Percentiles rank a stretch among this genome's conserved stretches.
Conservation (phyloP, 129 eudicot species). For the Centaurea solstitialis region DNA sequence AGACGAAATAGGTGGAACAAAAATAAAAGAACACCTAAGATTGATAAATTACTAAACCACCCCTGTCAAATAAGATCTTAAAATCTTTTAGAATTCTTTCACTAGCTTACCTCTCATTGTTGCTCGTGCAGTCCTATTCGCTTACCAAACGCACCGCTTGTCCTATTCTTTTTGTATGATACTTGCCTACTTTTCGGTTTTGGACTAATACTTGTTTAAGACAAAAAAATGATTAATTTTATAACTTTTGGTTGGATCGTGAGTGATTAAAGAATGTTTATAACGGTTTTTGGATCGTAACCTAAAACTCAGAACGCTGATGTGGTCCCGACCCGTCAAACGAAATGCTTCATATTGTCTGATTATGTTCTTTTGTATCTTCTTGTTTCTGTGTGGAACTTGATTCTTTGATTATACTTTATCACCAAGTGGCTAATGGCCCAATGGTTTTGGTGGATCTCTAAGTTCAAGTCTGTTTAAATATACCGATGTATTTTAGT, state of each 20-base stretch:
- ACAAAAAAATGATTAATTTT: slow-evolving; percentile 4
- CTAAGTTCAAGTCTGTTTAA: no score
- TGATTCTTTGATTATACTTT: slow-evolving; percentile 5
- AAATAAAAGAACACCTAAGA: no score
- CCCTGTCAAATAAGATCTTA: no score
- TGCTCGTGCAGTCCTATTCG: no score
- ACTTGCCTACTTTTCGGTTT: slow-evolving; percentile 4
- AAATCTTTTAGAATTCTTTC: no score
- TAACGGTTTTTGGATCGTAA: background rate
- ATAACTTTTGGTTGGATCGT: slow-evolving; percentile 4
- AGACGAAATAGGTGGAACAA: no score
- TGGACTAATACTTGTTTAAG: slow-evolving; percentile 13
- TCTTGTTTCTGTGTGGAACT: slow-evolving; percentile 17
- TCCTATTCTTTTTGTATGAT: background rate
- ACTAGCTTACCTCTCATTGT: no score
- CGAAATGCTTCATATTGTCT: slow-evolving; percentile 14
- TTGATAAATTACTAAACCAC: no score
- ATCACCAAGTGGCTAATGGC: background rate
- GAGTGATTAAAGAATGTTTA: slow-evolving; percentile 6
- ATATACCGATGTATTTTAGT: no score
- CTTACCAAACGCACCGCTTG: background rate
- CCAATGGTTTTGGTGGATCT: background rate
- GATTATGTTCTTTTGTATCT: slow-evolving; percentile 11
- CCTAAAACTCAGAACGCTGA: background rate
- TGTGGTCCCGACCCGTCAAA: slow-evolving; percentile 11